Evolutionary conservation across 2,329 filamentous ascomycete genomes (phyloP), one percentile per base, ranked within the genome.

Genomic region (Sporothrix phasma): DNA sequence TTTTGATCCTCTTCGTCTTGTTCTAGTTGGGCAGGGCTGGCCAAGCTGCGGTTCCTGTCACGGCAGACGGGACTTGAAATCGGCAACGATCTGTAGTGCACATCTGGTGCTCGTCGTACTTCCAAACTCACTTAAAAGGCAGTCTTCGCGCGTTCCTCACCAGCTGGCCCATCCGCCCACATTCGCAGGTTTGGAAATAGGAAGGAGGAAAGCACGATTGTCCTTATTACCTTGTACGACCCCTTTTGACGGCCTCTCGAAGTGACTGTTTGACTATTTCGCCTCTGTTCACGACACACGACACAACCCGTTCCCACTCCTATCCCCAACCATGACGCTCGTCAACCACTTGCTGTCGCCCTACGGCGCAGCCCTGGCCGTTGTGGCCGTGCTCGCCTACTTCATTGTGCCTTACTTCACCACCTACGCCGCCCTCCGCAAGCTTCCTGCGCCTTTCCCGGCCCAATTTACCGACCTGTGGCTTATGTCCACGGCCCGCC

Each of bases 391-490:
- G 1, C 66, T 81, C 6, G 73, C 79, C 22, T 85, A 78, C 71
- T 88, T 85, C 70, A 61, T 86, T 10, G 80, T 85, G 62, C 79
- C 84, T 0, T 88, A 86, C 72, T 73, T 88, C 29, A 75, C 83
- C 64, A 87, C 85, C 24, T 79, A 77, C 65, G 60, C 71, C 3
- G 71, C 75, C 65, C 78, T 85, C 66, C 72, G 83, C 73, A 69
- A 73, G 68, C 81, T 90, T 17, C 87, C 87, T 0, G 81, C 81
- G 0, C 87, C 87, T 0, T 85, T 87, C 69, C 80, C 83, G 0
- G 82, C 82, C 0, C 78, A 80, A 39, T 90, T 92, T 73, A 84
- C 86, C 34, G 91, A 92, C 69, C 76, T 95, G 31, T 97, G 92
- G 92, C 82, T 96, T 24, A 75, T 96, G 59, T 77, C 79, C 8